A percentile compares a stretch with the other conserved stretches of the same genome.
Conservation (phyloP, 2,329 filamentous ascomycete species). For the Penicillium hesseltinei region DNA sequence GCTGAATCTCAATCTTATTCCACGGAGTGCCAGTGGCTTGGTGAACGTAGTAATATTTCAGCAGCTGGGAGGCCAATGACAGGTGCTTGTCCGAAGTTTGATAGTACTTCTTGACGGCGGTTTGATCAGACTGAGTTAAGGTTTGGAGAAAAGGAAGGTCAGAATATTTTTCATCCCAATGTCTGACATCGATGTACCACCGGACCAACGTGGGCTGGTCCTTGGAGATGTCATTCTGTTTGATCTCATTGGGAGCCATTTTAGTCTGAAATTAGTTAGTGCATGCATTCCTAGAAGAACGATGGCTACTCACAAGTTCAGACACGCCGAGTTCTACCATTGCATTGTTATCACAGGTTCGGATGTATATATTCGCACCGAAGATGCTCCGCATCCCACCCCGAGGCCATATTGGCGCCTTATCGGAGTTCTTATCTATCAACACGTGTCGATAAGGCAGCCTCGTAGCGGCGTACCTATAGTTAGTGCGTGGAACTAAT, state of each 20-base stretch:
- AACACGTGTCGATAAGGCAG: constrained; percentile 1
- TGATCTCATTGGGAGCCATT: constrained; percentile 18
- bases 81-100: constrained; percentile 59
- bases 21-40: constrained; percentile 56
- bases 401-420: not conserved
- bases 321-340: not conserved
- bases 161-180: constrained; percentile 27
- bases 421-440: not conserved
- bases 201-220: constrained; percentile 30
- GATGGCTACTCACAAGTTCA: not conserved
- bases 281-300: not conserved
- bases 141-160: constrained; percentile 42
- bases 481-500: not conserved
- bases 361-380: not conserved
- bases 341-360: not conserved
- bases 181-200: constrained; percentile 47
- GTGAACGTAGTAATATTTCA: constrained; percentile 62
- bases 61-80: constrained; percentile 59
- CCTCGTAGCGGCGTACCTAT: not conserved
- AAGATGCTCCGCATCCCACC: not conserved
- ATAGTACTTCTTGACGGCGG: constrained; percentile 50
- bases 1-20: constrained; percentile 54
- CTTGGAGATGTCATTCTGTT: constrained; percentile 8
- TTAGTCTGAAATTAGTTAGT: constrained; percentile 1
- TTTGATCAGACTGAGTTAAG: constrained; percentile 50